These are phyloP conservation scores for Papilionanthe hybrid DNA, from an alignment of 116 monocot species.

Conservation along the genomic window DNA sequence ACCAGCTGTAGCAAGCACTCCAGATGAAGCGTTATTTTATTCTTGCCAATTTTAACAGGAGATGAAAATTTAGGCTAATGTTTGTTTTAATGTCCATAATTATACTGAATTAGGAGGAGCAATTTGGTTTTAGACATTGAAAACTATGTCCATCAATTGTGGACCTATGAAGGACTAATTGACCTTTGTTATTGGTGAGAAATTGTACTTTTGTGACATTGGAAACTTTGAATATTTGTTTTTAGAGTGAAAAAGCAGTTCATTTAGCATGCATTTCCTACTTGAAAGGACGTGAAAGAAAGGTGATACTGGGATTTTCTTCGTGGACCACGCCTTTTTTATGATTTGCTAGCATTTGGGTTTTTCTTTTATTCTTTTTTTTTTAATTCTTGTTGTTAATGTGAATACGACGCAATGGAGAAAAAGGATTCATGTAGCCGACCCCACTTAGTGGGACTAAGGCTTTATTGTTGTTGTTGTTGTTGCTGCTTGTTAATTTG, in stretches of 20 bases:
- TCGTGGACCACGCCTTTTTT: not conserved
- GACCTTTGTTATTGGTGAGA: not conserved
- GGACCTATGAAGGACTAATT: not conserved
- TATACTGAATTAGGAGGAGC: not conserved
- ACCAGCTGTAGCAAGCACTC: no score
- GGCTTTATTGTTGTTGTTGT: no score
- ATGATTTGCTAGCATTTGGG: not conserved
- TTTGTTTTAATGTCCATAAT: not conserved
- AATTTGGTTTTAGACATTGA: not conserved
- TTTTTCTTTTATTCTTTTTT: not conserved
- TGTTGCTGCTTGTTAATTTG: no score
- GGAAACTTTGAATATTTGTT: not conserved
- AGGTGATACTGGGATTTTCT: not conserved
- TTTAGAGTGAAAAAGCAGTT: not conserved
- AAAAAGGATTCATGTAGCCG: no score
- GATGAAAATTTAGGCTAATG: not conserved
- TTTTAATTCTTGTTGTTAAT: no score
- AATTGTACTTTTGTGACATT: not conserved
- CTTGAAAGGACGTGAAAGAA: not conserved
- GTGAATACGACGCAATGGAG: no score
- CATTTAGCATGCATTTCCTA: not conserved
- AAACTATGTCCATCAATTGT: not conserved
- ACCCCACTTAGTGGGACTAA: no score
- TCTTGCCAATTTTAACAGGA: not conserved
- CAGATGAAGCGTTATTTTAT: not conserved